phyloP scores from a whole-genome alignment of 2,329 filamentous ascomycete species.

The Fusarium pilosicola region DNA sequence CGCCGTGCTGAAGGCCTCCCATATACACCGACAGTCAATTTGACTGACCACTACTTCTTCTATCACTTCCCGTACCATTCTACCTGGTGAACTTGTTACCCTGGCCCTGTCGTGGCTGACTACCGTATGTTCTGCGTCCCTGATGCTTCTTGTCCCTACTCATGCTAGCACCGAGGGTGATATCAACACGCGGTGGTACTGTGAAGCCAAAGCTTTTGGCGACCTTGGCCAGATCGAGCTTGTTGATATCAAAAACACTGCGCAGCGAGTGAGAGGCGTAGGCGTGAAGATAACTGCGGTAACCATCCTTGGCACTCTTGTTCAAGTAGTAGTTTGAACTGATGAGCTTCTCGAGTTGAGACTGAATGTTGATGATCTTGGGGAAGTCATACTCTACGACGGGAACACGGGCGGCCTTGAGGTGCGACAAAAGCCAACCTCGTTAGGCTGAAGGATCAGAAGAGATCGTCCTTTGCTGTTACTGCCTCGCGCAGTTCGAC shows the following conservation, averaged over 20 bases:
- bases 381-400: constrained; percentile 98
- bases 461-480: constrained; percentile 87
- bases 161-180: constrained; percentile 84
- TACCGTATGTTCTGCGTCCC: constrained; percentile 77
- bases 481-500: constrained; percentile 88
- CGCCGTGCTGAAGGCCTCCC: constrained; percentile 44
- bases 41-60: constrained; percentile 17
- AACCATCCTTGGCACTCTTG: constrained; percentile 82
- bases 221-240: constrained; percentile 84
- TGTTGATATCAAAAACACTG: constrained; percentile 79
- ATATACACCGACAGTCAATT: constrained; percentile 30
- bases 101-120: constrained; percentile 73
- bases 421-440: constrained; percentile 92
- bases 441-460: constrained; percentile 91
- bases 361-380: constrained; percentile 90
- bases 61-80: neutral
- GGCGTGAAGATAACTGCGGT: constrained; percentile 91
- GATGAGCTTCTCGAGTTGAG: constrained; percentile 93
- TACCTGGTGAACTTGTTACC: constrained; percentile 41
- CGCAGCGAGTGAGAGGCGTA: constrained; percentile 79
- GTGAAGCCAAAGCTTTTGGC: constrained; percentile 86
- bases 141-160: constrained; percentile 72
- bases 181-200: constrained; percentile 83
- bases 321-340: constrained; percentile 97
- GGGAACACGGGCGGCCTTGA: constrained; percentile 91